phyloP scores from a whole-genome alignment of 2,329 filamentous ascomycete genomes.

The Fonsecaea nubica region DNA sequence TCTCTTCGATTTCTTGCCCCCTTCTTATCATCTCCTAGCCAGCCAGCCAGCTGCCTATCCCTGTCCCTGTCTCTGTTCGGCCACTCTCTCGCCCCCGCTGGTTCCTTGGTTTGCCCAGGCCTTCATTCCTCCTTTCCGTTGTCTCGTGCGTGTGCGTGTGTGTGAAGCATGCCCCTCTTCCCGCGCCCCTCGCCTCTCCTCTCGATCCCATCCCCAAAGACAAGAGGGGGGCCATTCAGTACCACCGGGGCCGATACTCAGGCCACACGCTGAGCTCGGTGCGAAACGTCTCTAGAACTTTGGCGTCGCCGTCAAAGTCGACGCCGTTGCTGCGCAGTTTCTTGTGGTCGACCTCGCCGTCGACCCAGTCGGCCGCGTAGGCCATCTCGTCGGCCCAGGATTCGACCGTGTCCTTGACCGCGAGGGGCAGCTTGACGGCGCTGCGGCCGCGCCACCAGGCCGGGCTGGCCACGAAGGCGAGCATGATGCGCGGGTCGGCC shows the following conservation, averaged over 20 bases:
- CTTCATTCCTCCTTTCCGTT: no score
- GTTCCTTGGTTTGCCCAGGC: no score
- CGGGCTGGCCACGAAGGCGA: slow-evolving; percentile 50
- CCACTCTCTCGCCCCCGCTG: no score
- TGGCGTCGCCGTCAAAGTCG: slow-evolving; percentile 35
- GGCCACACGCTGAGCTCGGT: slow-evolving; percentile 36
- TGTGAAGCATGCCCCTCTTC: background rate
- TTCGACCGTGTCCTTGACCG: slow-evolving; percentile 38
- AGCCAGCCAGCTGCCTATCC: no score
- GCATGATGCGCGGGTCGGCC: slow-evolving; percentile 61
- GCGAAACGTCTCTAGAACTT: slow-evolving; percentile 26
- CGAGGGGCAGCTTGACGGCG: slow-evolving; percentile 33
- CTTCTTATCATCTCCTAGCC: no score
- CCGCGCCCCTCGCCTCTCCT: background rate
- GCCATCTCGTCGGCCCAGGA: slow-evolving; percentile 34
- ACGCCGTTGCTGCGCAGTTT: slow-evolving; percentile 35
- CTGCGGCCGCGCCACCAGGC: slow-evolving; percentile 37
- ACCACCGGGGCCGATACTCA: slow-evolving; percentile 36
- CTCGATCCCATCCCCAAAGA: background rate
- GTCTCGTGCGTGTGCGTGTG: no score
- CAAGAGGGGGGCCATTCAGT: slow-evolving; percentile 1
- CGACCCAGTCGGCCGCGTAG: slow-evolving; percentile 37
- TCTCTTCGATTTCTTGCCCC: no score
- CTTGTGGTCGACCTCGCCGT: slow-evolving; percentile 38
- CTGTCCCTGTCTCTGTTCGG: no score